phyloP scores from a whole-genome alignment of 2,329 filamentous ascomycete species.

The Myriosclerotinia duriaeana region DNA sequence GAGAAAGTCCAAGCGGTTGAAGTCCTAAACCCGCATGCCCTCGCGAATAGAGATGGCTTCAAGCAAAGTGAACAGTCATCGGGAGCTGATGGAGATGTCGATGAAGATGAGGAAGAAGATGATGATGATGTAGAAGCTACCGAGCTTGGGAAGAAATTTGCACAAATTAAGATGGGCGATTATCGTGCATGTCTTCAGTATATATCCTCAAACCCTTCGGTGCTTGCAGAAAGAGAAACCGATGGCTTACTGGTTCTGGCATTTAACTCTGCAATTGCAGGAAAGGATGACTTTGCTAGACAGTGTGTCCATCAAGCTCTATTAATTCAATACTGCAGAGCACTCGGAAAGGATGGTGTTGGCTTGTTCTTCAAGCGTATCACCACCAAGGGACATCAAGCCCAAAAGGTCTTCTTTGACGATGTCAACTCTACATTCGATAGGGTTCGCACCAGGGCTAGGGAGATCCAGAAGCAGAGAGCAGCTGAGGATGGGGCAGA shows the following conservation, averaged over 20 bases:
- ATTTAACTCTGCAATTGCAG: slow-evolving; percentile 81
- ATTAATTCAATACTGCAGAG: slow-evolving; percentile 90
- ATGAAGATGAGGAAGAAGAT: slow-evolving; percentile 61
- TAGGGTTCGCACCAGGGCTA: slow-evolving; percentile 71
- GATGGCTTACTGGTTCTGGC: slow-evolving; percentile 89
- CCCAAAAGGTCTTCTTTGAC: slow-evolving; percentile 85
- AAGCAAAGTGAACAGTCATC: slow-evolving; percentile 48
- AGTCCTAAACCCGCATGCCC: slow-evolving; percentile 67
- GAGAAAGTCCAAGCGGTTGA: slow-evolving; percentile 59
- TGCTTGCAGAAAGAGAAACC: slow-evolving; percentile 81
- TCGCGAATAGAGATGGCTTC: slow-evolving; percentile 46
- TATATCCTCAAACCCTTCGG: slow-evolving; percentile 72
- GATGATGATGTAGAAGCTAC: slow-evolving; percentile 76
- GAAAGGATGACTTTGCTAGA: slow-evolving; percentile 71
- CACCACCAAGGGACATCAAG: slow-evolving; percentile 84
- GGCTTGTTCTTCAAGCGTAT: slow-evolving; percentile 95
- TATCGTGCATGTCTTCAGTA: slow-evolving; percentile 74
- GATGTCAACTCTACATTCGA: slow-evolving; percentile 88
- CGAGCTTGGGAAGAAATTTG: slow-evolving; percentile 75
- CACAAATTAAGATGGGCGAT: slow-evolving; percentile 71
- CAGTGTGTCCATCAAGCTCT: slow-evolving; percentile 93
- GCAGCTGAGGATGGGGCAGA: slow-evolving; percentile 56
- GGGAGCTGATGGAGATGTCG: slow-evolving; percentile 63
- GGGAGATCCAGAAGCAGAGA: slow-evolving; percentile 47
- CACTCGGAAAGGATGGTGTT: slow-evolving; percentile 84